Evolutionary conservation across 352 stramenopile genomes (phyloP).

Genomic region (Elongisporangium senticosum): DNA sequence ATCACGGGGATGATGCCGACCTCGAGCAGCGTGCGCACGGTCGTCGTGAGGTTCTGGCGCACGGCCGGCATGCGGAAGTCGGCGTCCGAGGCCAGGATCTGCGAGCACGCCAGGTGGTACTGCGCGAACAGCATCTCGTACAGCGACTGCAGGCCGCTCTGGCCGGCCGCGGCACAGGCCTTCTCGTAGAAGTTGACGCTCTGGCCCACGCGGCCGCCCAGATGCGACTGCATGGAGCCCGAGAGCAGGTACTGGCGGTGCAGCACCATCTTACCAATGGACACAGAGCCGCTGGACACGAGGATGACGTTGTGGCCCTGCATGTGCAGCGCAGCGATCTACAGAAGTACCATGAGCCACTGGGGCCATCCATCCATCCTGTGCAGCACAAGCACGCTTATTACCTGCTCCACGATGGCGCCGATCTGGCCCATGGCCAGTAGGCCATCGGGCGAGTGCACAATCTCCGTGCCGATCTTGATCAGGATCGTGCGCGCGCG

Average conservation of each 20-base stretch:
- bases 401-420: slow-evolving; percentile 70
- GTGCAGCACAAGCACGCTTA: background rate
- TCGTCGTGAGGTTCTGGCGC: slow-evolving; percentile 61
- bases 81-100: slow-evolving; percentile 72
- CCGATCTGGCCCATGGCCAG: slow-evolving; percentile 83
- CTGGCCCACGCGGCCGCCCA: slow-evolving; percentile 54
- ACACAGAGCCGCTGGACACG: slow-evolving; percentile 74
- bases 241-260: slow-evolving; percentile 79
- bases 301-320: slow-evolving; percentile 78
- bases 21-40: slow-evolving; percentile 57
- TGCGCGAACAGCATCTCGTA: slow-evolving; percentile 86
- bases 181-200: slow-evolving; percentile 70
- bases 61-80: slow-evolving; percentile 67
- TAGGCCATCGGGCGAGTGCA: slow-evolving; percentile 70
- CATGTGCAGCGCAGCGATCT: slow-evolving; percentile 80
- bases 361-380: background rate
- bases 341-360: background rate
- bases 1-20: slow-evolving; percentile 83
- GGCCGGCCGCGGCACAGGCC: slow-evolving; percentile 55
- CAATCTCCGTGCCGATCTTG: slow-evolving; percentile 85
- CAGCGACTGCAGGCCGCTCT: slow-evolving; percentile 77
- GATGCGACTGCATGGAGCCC: slow-evolving; percentile 77
- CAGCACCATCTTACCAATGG: slow-evolving; percentile 78
- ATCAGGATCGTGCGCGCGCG: slow-evolving; percentile 71
- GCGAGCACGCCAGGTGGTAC: slow-evolving; percentile 79